Evolutionary conservation across 1,139 yeast species (phyloP).

Genomic region (Pichia sorboxylosa): DNA sequence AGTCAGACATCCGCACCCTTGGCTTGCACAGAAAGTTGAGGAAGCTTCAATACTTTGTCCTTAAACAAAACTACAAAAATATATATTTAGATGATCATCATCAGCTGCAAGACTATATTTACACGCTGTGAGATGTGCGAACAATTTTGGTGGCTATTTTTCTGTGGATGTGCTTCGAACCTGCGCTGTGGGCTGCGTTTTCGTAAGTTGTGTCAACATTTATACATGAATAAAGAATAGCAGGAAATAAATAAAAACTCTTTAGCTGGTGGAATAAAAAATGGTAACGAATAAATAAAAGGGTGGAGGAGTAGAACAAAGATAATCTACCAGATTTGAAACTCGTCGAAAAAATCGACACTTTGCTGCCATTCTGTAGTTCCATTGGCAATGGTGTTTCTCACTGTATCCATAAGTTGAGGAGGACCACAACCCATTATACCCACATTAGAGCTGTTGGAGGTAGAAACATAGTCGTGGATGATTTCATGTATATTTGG

Average conservation of each 20-base stretch:
- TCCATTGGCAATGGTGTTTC: conserved; percentile 11
- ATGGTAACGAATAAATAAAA: neutral
- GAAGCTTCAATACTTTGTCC: too few relatives aligned
- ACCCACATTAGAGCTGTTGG: conserved; percentile 27
- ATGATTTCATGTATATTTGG: conserved; percentile 31
- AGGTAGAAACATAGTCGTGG: conserved; percentile 24
- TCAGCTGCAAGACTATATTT: too few relatives aligned
- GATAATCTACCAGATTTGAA: conserved; percentile 13
- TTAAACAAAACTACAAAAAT: too few relatives aligned
- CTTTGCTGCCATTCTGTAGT: conserved; percentile 10
- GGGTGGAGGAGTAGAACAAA: neutral
- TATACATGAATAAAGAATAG: too few relatives aligned
- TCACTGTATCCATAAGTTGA: conserved; percentile 29
- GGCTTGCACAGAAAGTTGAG: neutral
- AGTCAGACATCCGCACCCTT: neutral
- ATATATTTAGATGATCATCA: too few relatives aligned
- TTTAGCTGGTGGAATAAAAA: too few relatives aligned
- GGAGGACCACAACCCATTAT: conserved; percentile 37
- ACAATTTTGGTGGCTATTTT: too few relatives aligned
- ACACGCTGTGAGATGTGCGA: too few relatives aligned
- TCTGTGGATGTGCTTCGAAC: too few relatives aligned
- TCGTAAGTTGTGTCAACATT: too few relatives aligned
- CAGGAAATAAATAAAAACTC: too few relatives aligned
- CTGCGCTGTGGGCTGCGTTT: too few relatives aligned
- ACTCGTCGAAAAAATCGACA: conserved; percentile 19